Evolutionary conservation across 2,329 filamentous ascomycete genomes (phyloP).

Genomic region (Aspergillus thermomutatus): DNA sequence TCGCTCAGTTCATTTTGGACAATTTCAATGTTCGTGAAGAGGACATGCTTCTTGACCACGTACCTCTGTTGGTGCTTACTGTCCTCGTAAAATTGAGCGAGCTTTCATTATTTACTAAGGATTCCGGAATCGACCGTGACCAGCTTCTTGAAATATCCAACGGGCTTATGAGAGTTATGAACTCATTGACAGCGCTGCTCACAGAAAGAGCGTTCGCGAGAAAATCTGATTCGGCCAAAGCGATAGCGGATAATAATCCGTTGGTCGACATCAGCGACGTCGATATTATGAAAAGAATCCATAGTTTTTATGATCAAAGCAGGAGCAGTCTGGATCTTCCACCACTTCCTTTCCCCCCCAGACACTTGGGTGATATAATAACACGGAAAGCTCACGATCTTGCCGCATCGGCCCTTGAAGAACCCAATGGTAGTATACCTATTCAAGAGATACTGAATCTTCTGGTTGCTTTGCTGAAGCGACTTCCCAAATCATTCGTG

Average conservation of each 20-base stretch:
- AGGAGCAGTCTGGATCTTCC: conserved; percentile 66
- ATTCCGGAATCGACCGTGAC: conserved; percentile 9
- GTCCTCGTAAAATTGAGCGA: conserved; percentile 50
- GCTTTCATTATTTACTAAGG: conserved; percentile 18
- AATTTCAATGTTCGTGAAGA: conserved; percentile 95
- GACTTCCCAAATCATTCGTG: conserved; percentile 35
- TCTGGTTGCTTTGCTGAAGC: conserved; percentile 50
- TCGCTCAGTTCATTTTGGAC: conserved; percentile 76
- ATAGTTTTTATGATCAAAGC: conserved; percentile 65
- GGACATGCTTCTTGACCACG: conserved; percentile 87
- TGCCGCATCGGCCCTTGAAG: conserved; percentile 30
- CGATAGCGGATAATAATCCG: conserved; percentile 7
- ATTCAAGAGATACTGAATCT: conserved; percentile 59
- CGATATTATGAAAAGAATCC: conserved; percentile 60
- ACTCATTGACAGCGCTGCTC: conserved; percentile 40
- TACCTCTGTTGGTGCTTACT: conserved; percentile 71
- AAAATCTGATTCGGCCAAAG: conserved; percentile 38
- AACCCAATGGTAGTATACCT: conserved; percentile 33
- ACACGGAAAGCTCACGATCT: conserved; percentile 55
- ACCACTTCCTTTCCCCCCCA: conserved; percentile 56
- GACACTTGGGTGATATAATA: conserved; percentile 59
- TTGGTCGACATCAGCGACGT: conserved; percentile 14
- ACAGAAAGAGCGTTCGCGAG: conserved; percentile 48
- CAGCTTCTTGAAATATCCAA: conserved; percentile 20
- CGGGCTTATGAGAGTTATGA: conserved; percentile 28